Percentiles rank a stretch among this genome's conserved stretches.
Conservation (phyloP, 768 basidiomycete genomes). For the Podaxis sp. region DNA sequence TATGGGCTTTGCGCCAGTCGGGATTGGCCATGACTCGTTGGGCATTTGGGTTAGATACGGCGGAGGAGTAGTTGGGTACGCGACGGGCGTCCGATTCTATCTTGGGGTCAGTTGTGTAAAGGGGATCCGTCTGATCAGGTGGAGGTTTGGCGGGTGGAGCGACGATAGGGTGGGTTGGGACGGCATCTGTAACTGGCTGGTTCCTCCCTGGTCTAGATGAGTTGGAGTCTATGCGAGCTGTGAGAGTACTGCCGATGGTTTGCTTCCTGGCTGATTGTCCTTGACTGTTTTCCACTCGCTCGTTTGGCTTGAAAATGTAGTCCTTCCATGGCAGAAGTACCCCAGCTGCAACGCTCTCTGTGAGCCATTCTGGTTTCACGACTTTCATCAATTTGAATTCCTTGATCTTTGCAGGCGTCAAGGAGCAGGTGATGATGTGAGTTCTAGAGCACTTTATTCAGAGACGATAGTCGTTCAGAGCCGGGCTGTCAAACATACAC, state of each 20-base stretch:
- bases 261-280: conserved; percentile 38
- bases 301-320: conserved; percentile 54
- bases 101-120: conserved; percentile 36
- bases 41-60: conserved; percentile 67
- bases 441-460: conserved; percentile 44
- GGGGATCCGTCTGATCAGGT: conserved; percentile 21
- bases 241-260: conserved; percentile 17
- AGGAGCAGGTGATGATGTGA: conserved; percentile 86
- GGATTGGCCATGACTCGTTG: conserved; percentile 78
- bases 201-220: neutral
- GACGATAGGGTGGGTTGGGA: neutral
- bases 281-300: conserved; percentile 45
- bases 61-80: conserved; percentile 63
- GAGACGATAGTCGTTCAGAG: neutral
- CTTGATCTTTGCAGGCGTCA: conserved; percentile 85
- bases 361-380: conserved; percentile 83
- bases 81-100: conserved; percentile 38
- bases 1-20: conserved; percentile 84
- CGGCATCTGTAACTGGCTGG: neutral
- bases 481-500: conserved; percentile 44
- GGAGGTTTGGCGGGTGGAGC: neutral
- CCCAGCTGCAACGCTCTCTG: conserved; percentile 68
- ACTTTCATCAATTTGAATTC: conserved; percentile 93
- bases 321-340: conserved; percentile 75
- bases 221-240: neutral